A percentile compares a stretch with the other conserved stretches of the same genome.
Evolutionary conservation across 352 stramenopile species (phyloP).

Genomic region (Pythium myriotylum): DNA sequence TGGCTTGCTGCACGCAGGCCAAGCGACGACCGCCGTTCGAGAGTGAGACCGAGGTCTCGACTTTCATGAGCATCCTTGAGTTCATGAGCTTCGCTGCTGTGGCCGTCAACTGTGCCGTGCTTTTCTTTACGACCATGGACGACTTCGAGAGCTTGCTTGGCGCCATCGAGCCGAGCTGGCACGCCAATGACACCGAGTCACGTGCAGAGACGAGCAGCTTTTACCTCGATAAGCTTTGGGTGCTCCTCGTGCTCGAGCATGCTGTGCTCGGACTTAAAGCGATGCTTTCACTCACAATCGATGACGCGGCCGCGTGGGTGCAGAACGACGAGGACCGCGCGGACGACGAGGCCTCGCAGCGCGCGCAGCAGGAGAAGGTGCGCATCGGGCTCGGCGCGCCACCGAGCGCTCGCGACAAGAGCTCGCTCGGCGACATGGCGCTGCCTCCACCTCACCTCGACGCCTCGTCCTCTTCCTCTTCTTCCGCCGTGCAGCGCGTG

Average conservation of each 20-base stretch:
- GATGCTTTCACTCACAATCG: constrained; percentile 61
- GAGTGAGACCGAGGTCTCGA: constrained; percentile 86
- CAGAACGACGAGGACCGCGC: constrained; percentile 63
- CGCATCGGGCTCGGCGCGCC: background rate
- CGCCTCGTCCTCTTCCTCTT: too few relatives aligned
- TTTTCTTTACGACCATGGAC: constrained; percentile 69
- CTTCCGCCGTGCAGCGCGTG: constrained; percentile 36
- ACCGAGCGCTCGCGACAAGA: background rate
- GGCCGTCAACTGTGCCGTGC: constrained; percentile 71
- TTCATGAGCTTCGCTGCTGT: constrained; percentile 90
- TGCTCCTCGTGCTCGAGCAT: constrained; percentile 68
- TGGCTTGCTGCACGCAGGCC: constrained; percentile 75
- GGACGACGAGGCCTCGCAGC: constrained; percentile 44
- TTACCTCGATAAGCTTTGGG: constrained; percentile 63
- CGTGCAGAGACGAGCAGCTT: constrained; percentile 3
- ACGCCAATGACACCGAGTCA: background rate
- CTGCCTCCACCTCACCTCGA: background rate
- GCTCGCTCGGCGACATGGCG: background rate
- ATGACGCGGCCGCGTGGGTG: constrained; percentile 75
- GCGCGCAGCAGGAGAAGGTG: constrained; percentile 16
- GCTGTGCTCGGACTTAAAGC: constrained; percentile 66
- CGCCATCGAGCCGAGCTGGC: constrained; percentile 17
- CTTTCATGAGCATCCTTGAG: constrained; percentile 91
- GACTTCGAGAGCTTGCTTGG: constrained; percentile 67
- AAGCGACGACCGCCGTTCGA: constrained; percentile 75